Evolutionary conservation across 2,329 filamentous ascomycete genomes (phyloP).

Genomic region (Aspergillus uvarum): DNA sequence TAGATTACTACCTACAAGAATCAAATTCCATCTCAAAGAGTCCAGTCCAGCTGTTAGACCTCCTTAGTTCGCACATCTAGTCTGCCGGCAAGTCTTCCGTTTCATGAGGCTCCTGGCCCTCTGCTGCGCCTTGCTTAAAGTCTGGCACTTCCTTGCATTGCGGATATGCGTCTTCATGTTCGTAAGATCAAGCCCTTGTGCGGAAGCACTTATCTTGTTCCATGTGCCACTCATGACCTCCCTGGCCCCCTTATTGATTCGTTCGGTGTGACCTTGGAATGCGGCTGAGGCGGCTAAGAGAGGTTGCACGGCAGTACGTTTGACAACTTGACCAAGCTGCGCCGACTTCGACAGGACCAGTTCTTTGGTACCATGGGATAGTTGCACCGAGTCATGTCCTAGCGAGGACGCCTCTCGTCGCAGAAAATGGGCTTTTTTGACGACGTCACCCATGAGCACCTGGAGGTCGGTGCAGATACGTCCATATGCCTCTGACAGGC

Average conservation of each 20-base stretch:
- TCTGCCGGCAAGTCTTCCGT: slow-evolving; percentile 17
- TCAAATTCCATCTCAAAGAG: neutral
- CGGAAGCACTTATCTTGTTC: slow-evolving; percentile 27
- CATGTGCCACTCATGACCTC: slow-evolving; percentile 30
- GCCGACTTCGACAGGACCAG: slow-evolving; percentile 34
- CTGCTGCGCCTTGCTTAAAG: slow-evolving; percentile 37
- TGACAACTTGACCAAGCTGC: slow-evolving; percentile 34
- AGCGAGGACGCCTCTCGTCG: slow-evolving; percentile 31
- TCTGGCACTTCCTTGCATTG: slow-evolving; percentile 27
- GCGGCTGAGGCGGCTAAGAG: slow-evolving; percentile 33
- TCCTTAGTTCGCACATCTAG: slow-evolving; percentile 7
- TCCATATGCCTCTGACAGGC: slow-evolving; percentile 38
- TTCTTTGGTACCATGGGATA: slow-evolving; percentile 24
- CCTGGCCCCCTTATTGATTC: slow-evolving; percentile 29
- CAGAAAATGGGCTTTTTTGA: slow-evolving; percentile 36
- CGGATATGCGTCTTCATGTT: slow-evolving; percentile 30
- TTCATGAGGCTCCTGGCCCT: slow-evolving; percentile 33
- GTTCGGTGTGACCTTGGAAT: slow-evolving; percentile 31
- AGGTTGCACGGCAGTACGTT: slow-evolving; percentile 31
- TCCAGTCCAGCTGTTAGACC: slow-evolving; percentile 3
- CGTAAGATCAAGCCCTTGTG: slow-evolving; percentile 24
- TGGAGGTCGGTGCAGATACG: slow-evolving; percentile 42
- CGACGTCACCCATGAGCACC: slow-evolving; percentile 38
- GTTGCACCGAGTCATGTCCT: slow-evolving; percentile 25
- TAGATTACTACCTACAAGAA: neutral